Conservation (phyloP, 495 filamentous ascomycete genomes). For the Aspergillus wentii region DNA sequence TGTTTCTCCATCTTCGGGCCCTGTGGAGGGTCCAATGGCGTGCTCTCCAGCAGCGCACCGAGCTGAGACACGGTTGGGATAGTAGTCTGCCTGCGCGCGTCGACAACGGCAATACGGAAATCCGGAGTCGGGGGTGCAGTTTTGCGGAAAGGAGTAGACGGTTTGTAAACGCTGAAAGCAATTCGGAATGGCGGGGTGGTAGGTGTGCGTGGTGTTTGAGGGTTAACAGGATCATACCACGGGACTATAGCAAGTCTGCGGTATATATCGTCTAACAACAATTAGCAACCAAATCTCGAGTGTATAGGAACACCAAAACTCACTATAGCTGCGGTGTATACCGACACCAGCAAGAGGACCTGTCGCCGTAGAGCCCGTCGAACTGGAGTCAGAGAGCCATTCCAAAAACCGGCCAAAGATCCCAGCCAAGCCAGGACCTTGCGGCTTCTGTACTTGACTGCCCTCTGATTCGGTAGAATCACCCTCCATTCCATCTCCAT, state of each 20-base stretch:
- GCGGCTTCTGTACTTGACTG: constrained; percentile 6
- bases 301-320: constrained; percentile 5
- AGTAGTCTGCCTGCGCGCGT: constrained; percentile 58
- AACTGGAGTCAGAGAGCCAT: constrained; percentile 25
- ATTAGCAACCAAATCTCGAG: neutral
- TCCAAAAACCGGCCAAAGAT: constrained; percentile 27
- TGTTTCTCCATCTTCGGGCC: constrained; percentile 44
- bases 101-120: constrained; percentile 75
- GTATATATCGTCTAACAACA: constrained; percentile 60
- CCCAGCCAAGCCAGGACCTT: constrained; percentile 28
- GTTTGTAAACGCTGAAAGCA: constrained; percentile 77
- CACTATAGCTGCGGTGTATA: constrained; percentile 72
- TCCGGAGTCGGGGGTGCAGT: constrained; percentile 69
- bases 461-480: constrained; percentile 4
- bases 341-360: constrained; percentile 73
- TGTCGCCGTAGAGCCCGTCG: constrained; percentile 24
- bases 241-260: constrained; percentile 69
- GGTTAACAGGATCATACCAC: constrained; percentile 55
- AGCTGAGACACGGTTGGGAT: constrained; percentile 72
- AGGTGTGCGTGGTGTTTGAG: constrained; percentile 8
- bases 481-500: constrained; percentile 24
- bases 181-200: constrained; percentile 57
- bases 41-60: constrained; percentile 59
- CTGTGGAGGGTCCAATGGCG: constrained; percentile 58
- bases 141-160: constrained; percentile 67